Evolutionary conservation across 345 rosid genomes (phyloP), one percentile per base, ranked within the genome.

Genomic region (Citrus glauca): DNA sequence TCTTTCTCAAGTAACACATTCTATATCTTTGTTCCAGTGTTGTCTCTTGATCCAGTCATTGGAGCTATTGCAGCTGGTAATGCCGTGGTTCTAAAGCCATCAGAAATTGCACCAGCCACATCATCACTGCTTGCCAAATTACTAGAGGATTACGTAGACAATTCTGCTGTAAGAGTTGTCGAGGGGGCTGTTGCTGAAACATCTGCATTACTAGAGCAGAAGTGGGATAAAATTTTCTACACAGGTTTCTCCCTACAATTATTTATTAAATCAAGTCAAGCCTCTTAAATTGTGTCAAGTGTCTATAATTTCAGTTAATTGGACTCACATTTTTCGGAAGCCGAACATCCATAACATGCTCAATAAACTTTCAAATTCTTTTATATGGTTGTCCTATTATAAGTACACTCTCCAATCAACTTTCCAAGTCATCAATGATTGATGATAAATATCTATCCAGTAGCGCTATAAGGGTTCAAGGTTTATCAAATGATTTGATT

Each of bases 41-140:
- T 94, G 81, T 88, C 97, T 32, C 74, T 94, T 56, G 95, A 94
- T 82, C 98, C 98, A 14, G 85, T 95, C 42, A 87, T 95, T 78
- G 89, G 90, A 77, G 92, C 89, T n/a, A 83, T 89, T 27, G 83
- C 90, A 59, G 90, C 92, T 25, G 90, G 92, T 53, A 89, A 89
- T 78, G 86, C 88, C 4, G 86, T 87, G 9, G 92, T 86, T 25
- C 74, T 87, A 33, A 89, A 87, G 74, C 90, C 92, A 73, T 89
- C 89, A 61, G 92, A 87, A 80, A 80, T 87, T 19, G 86, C 92
- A 65, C 90, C 90, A 4, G 88, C 87, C 59, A 83, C 89, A 32
- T 87, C 90, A n/a, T 78, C 78, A 4, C 67, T 87, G 20, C 88
- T 89, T 33, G 59, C 71, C n/a, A 74, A 62, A 56, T 66, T 89